These are phyloP conservation scores for Pseudoperonospora humuli DNA, from an alignment of 352 stramenopile species.

Conservation along the genomic window DNA sequence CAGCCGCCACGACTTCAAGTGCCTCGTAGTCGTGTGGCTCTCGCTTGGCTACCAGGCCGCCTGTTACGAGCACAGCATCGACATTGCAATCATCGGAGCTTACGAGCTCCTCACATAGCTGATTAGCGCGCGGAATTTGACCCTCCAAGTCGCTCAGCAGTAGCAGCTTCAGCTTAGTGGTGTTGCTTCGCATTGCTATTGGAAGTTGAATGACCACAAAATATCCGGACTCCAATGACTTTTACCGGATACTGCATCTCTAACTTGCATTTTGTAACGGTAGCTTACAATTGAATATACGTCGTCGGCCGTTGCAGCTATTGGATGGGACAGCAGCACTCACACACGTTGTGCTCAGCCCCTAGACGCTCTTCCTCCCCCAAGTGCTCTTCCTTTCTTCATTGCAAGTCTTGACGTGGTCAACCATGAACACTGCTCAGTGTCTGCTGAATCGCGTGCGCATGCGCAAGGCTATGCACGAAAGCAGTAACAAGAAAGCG, in stretches of 20 bases:
- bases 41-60: constrained; percentile 45
- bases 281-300: constrained; percentile 3
- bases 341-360: constrained; percentile 8
- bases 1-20: constrained; percentile 53
- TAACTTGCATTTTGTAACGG: background rate
- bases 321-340: constrained; percentile 20
- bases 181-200: constrained; percentile 11
- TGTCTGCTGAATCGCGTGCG: constrained; percentile 72
- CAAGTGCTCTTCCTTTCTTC: background rate
- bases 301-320: constrained; percentile 19
- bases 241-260: constrained; percentile 6
- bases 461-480: constrained; percentile 51
- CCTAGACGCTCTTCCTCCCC: constrained; percentile 5
- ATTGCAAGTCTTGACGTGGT: constrained; percentile 1
- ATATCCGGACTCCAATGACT: constrained; percentile 6
- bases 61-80: constrained; percentile 69
- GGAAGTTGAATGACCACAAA: background rate
- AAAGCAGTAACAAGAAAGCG: constrained; percentile 25
- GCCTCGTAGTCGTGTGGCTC: constrained; percentile 41
- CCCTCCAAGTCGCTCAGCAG: constrained; percentile 64
- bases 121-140: constrained; percentile 58
- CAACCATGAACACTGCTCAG: constrained; percentile 56
- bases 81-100: constrained; percentile 58
- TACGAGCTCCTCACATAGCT: constrained; percentile 67
- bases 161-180: constrained; percentile 57